Conservation (phyloP, 257 asterid species). For the Ehretia macrophylla region DNA sequence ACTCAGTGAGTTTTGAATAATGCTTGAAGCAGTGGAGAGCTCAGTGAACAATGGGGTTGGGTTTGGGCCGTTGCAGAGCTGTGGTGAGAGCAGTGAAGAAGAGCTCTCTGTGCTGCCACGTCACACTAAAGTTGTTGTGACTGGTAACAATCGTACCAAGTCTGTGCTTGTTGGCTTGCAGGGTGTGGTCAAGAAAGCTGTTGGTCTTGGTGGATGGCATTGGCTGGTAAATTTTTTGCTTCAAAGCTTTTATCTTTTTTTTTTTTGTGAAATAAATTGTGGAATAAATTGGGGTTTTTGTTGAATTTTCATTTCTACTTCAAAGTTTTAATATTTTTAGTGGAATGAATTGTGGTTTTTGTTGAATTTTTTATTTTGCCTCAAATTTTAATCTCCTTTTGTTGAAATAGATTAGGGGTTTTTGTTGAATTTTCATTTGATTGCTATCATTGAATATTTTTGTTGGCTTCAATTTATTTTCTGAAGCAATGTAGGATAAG, state of each 20-base stretch:
- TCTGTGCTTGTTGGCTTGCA: constrained; percentile 87
- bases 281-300: background rate
- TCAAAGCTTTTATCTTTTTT: background rate
- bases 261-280: background rate
- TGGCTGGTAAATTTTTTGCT: constrained; percentile 66
- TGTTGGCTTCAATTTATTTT: too few relatives aligned
- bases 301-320: background rate
- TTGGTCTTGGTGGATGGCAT: constrained; percentile 96
- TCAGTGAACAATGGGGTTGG: constrained; percentile 46
- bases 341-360: background rate
- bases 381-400: background rate
- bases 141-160: constrained; percentile 90
- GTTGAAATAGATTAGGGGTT: background rate
- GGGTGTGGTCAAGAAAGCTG: constrained; percentile 92
- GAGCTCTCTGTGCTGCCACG: constrained; percentile 82
- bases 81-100: constrained; percentile 86
- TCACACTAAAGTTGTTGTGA: constrained; percentile 91
- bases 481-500: constrained; percentile 8
- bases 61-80: constrained; percentile 58
- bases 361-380: constrained; percentile 3
- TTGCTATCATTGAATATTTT: background rate
- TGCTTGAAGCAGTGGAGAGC: constrained; percentile 59
- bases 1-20: constrained; percentile 16
- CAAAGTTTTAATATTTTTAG: background rate
- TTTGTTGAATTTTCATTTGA: background rate